Conservation (phyloP, 2,329 filamentous ascomycete genomes). For the Raffaelea deltoideospora region DNA sequence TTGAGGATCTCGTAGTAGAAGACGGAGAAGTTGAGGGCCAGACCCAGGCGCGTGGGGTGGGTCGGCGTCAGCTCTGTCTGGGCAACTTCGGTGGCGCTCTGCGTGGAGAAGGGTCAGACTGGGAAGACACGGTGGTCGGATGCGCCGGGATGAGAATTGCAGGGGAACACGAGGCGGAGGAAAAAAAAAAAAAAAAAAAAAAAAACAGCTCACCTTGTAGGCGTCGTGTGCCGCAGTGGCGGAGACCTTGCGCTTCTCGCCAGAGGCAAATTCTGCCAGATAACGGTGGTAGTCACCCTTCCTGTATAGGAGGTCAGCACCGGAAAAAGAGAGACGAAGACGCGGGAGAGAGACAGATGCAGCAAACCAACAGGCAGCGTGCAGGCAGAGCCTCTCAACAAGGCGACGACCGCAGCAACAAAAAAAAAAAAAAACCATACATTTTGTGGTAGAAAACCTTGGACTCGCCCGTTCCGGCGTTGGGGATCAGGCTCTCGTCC, state of each 20-base stretch:
- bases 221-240: constrained; percentile 91
- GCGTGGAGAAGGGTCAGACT: too few species aligned
- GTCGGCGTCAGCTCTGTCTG: constrained; percentile 80
- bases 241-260: constrained; percentile 88
- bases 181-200: background rate
- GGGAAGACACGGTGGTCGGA: background rate
- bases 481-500: constrained; percentile 85
- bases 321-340: background rate
- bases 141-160: background rate
- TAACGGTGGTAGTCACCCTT: constrained; percentile 99
- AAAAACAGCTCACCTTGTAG: constrained; percentile 52
- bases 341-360: background rate
- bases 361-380: constrained; percentile 8
- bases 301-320: constrained; percentile 35
- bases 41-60: constrained; percentile 82
- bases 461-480: constrained; percentile 87
- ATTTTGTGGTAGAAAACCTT: constrained; percentile 99
- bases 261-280: constrained; percentile 89
- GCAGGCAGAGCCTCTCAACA: too few species aligned
- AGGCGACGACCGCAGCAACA: too few species aligned
- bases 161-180: too few species aligned
- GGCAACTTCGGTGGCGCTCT: constrained; percentile 90
- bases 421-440: constrained; percentile 27
- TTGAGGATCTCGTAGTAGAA: constrained; percentile 99
- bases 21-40: constrained; percentile 92